Evolutionary conservation across 2,329 filamentous ascomycete species (phyloP), one percentile per base, ranked within the genome.

Genomic region (Salinomyces thailandicus): DNA sequence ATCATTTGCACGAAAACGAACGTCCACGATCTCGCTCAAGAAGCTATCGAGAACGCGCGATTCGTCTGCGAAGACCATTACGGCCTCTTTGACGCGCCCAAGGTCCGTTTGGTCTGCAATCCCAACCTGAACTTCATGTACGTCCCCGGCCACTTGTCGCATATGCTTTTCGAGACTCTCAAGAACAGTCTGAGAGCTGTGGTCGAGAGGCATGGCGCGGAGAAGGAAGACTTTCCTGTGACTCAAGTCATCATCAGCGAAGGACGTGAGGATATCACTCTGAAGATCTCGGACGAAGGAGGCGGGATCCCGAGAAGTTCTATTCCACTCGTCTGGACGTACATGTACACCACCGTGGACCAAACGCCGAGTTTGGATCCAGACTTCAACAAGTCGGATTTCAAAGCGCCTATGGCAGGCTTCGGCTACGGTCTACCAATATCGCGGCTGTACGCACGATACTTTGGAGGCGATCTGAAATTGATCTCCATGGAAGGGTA

Each of bases 1-100:
- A 95, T 98, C 49, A 98, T 98, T 57, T 98, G 91, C 69, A 98
- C 91, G 42, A 94, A 93, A 67, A 96, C 91, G 17, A 98, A 95
- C 53, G 89, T 98, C 26, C 79, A 79, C 40, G 91, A 98, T 51
- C 76, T 98, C 33, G 91, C 91, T 3, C 80, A 94, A 57, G 91
- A 98, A 64, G 91, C 91, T 42, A 96, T 98, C 54, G 91, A 96
- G 57, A 98, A 98, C 54, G 91, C 91, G 28, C 79, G 91, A n/a
- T 98, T 96, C 55, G 91, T 98, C 20, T 98, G 91, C 59, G 91
- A 98, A 62, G 91, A 96, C 59, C 89, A 96, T 64, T 98, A 96
- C 58, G 91, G 91, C 43, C 70, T 98, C 8, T 98, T 96, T 54
- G 89, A 96, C 57, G 87, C 91, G 6, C 91, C 91, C 38, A 93